Evolutionary conservation across 495 filamentous ascomycete genomes (phyloP), one percentile per base, ranked within the genome.

Genomic region (Penicillium silybi): DNA sequence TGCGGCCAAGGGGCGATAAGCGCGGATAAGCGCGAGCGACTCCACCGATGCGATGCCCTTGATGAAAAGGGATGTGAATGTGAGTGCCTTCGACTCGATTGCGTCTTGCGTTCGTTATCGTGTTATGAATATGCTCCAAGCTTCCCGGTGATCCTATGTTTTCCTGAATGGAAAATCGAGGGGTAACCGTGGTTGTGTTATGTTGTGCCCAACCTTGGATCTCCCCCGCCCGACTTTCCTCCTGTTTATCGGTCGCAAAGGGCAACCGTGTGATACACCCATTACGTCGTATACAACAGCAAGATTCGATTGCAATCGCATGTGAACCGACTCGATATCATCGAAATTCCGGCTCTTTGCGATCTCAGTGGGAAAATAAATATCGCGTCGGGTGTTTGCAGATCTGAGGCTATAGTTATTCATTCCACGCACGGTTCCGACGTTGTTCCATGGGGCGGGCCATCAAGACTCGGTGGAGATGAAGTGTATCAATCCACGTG

Each of bases 1-100:
- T 13, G 37, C 16, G 37, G 51, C 41, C 63, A 64, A 66, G 63
- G 63, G 63, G 60, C 63, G 62, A 65, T 66, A 64, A 64, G 60
- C 60, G 59, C 57, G 57, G 63, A 66, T 66, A 66, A 64, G 63
- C 57, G 52, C 60, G 55, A 59, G 42, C 40, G 47, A 47, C 57
- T 61, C 50, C 58, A 57, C 58, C 44, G 57, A 56, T 53, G 49
- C 44, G 46, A 48, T 32, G 19, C 39, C 29, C 38, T 26, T 35
- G 6, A 34, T 32, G 20, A n/a, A 27, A 15, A 47, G n/a, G 41
- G 43, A 37, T 20, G 38, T 18, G 3, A 34, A 15, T 43, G 6
- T 19, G 6, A n/a, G 16, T 20, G 40, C 11, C 26, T 29, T 29
- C 7, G 29, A 32, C 29, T 32, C 22, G 22, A 23, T 45, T 45